Evolutionary conservation across 192 early-diverging fungal genomes (phyloP), one percentile per base, ranked within the genome.

Genomic region (Gryganskiella cystojenkinii): DNA sequence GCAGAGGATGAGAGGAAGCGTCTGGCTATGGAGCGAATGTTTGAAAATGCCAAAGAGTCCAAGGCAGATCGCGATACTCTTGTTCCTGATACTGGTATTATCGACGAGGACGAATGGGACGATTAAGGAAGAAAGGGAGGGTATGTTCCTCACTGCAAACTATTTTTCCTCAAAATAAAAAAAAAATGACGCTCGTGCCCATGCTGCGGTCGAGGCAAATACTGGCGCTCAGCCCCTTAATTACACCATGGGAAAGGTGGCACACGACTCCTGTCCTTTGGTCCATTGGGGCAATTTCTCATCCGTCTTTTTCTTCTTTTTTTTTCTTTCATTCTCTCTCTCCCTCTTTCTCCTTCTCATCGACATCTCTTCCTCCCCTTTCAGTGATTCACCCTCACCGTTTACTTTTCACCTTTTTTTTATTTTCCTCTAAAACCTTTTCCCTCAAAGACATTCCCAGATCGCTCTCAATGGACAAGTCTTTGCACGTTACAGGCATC

Each of bases 401-500:
- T 22, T 35, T 35, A 0, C 30, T 35, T 22, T n/a, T 33, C 14
- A 17, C 56, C 15, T 19, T 45, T 42, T 37, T 49, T 37, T 62
- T 52, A 24, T 40, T 52, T 43, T 33, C 20, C 30, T 59, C 33
- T 25, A 6, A 28, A 31, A 19, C 24, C 28, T 47, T 33, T 25
- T 30, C 66, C 44, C 47, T 54, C 53, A 55, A 52, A 57, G 52
- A 47, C 52, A 59, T 57, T 34, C 31, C 59, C 15, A 17, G 25
- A 42, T 61, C 33, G 20, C 69, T 73, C 54, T 80, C 68, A 65
- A 85, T 85, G 84, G 82, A 83, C 65, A 85, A 83, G 64, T 72
- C 80, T 55, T 75, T 79, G 70, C 85, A 88, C 72, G 74, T 81
- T 47, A 82, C 90, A 47, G 91, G 91, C 67, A 83, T 93, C 72